Evolutionary conservation across 2,329 filamentous ascomycete genomes (phyloP).

Genomic region (Colletotrichum sp.): DNA sequence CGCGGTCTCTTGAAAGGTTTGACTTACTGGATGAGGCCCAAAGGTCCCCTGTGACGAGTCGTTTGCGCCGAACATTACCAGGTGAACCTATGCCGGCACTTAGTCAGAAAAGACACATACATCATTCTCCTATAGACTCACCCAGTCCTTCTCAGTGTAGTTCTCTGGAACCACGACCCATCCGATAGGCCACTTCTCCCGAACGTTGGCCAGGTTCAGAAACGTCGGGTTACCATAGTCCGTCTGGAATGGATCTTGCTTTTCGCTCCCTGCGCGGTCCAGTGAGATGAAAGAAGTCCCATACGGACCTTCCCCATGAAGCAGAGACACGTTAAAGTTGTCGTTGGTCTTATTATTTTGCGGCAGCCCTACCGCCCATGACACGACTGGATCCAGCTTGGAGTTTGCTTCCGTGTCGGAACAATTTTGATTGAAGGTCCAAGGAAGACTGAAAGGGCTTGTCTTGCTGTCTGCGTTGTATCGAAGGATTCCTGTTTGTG

Average conservation of each 20-base stretch:
- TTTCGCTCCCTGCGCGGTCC: not conserved
- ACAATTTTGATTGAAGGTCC: slow-evolving; percentile 26
- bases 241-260: slow-evolving; percentile 27
- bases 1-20: too few species aligned
- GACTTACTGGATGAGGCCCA: slow-evolving; percentile 3
- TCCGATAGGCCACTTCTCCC: slow-evolving; percentile 3
- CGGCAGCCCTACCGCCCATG: slow-evolving; percentile 21
- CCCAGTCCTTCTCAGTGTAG: slow-evolving; percentile 21
- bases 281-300: slow-evolving; percentile 29
- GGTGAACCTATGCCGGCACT: not conserved
- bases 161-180: slow-evolving; percentile 24
- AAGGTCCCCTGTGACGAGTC: not conserved
- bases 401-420: slow-evolving; percentile 29
- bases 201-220: slow-evolving; percentile 22
- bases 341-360: not conserved
- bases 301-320: not conserved
- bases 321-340: not conserved
- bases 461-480: slow-evolving; percentile 23
- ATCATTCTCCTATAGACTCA: not conserved
- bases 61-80: not conserved
- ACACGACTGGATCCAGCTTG: slow-evolving; percentile 30
- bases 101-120: not conserved
- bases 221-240: slow-evolving; percentile 49
- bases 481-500: slow-evolving; percentile 29
- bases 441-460: slow-evolving; percentile 17